phyloP scores from a whole-genome alignment of 148 eudicot genomes.

The Salicornia ramosissima region DNA sequence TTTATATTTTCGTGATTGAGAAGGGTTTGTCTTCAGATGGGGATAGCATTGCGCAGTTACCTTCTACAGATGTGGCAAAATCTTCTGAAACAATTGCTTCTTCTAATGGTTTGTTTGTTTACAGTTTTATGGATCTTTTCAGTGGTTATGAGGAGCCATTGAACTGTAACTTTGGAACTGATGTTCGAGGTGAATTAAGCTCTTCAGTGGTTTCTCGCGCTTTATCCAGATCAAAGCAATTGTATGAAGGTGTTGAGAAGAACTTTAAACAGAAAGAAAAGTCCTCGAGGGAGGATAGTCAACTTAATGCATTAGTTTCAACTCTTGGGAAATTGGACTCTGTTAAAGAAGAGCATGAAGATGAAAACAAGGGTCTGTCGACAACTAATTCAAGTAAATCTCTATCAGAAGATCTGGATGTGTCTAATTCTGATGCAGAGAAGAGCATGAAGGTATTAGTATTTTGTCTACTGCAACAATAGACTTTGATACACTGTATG shows the following conservation, averaged over 20 bases:
- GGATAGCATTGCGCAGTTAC: conserved; percentile 29
- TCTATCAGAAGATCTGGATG: conserved; percentile 40
- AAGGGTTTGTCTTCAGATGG: conserved; percentile 40
- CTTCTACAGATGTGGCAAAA: conserved; percentile 34
- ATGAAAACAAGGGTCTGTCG: conserved; percentile 38
- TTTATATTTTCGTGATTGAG: conserved; percentile 29
- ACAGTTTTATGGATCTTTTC: conserved; percentile 80
- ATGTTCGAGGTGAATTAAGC: conserved; percentile 39
- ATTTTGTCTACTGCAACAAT: too few species aligned
- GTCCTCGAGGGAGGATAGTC: conserved; percentile 38
- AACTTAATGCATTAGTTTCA: conserved; percentile 27
- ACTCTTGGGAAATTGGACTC: conserved; percentile 40
- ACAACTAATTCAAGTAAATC: conserved; percentile 41
- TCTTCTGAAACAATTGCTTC: conserved; percentile 33
- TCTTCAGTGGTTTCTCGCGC: conserved; percentile 34
- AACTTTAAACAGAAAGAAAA: conserved; percentile 52
- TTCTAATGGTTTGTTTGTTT: conserved; percentile 56
- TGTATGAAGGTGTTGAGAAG: conserved; percentile 46
- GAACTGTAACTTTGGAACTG: conserved; percentile 60
- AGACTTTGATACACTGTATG: background rate
- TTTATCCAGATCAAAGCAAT: conserved; percentile 39
- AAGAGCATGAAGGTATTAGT: conserved; percentile 29
- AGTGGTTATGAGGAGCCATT: conserved; percentile 84
- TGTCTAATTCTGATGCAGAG: conserved; percentile 28
- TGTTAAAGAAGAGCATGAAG: conserved; percentile 61